phyloP scores from a whole-genome alignment of 2,329 filamentous ascomycete species.

The Aspergillus terreus region DNA sequence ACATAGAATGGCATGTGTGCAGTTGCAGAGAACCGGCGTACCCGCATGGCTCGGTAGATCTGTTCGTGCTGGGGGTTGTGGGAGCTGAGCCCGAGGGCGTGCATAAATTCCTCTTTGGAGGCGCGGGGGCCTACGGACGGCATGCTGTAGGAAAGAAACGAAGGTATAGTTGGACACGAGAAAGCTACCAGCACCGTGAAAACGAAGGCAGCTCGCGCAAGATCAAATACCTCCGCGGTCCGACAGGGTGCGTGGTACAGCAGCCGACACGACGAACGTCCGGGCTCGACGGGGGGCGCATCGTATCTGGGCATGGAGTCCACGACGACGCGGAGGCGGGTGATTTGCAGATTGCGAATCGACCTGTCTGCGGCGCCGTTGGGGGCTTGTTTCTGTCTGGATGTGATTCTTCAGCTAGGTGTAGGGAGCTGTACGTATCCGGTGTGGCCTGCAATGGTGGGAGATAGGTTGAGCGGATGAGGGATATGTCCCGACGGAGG shows the following conservation, averaged over 20 bases:
- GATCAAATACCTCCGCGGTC: no score
- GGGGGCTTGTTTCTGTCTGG: neutral
- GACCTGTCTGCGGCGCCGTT: neutral
- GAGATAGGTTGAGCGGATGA: no score
- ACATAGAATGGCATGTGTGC: neutral
- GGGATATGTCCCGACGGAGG: no score
- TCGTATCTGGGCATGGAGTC: neutral
- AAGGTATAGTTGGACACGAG: neutral
- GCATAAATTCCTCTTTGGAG: constrained; percentile 47
- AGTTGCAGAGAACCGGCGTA: constrained; percentile 17
- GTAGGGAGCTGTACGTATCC: neutral
- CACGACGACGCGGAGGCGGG: neutral
- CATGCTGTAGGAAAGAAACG: constrained; percentile 17
- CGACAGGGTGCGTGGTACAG: no score
- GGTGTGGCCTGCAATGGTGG: neutral
- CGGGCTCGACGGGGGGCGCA: neutral
- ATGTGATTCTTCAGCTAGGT: neutral
- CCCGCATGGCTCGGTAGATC: constrained; percentile 44
- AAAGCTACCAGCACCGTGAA: neutral
- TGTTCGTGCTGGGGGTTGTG: constrained; percentile 42
- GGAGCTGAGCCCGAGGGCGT: constrained; percentile 38
- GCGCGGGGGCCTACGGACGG: constrained; percentile 39
- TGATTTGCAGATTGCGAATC: neutral
- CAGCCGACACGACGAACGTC: neutral
- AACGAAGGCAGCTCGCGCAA: no score